Conservation (phyloP, 176 grass and related monocot species). For the Oryza longistaminata region DNA sequence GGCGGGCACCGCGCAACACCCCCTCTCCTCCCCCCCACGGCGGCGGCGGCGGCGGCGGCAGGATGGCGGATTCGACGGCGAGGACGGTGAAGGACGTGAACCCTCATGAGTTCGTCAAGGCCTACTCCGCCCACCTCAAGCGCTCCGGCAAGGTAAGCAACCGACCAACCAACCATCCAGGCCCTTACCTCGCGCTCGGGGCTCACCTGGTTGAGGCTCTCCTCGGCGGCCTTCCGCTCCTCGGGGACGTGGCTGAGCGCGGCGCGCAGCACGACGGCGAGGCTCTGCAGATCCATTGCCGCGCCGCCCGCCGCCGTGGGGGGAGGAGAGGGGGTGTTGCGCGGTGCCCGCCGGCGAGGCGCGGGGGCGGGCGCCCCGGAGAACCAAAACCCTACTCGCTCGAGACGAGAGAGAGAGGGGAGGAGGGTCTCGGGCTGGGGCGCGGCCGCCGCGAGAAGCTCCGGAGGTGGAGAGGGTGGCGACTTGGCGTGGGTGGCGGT, state of each 20-base stretch:
- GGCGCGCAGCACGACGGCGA: conserved; percentile 74
- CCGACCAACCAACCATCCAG: no score
- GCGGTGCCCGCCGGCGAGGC: background rate
- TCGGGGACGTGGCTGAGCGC: conserved; percentile 85
- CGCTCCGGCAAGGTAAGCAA: no score
- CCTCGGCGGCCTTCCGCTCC: conserved; percentile 85
- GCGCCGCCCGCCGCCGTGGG: no score
- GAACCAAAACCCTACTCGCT: conserved; percentile 34
- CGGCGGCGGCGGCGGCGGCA: no score
- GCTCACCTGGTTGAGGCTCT: conserved; percentile 84
- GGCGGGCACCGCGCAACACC: background rate
- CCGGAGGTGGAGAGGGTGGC: conserved; percentile 1
- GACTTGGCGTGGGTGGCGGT: conserved; percentile 11
- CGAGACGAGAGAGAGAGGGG: no score
- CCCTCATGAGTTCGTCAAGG: no score
- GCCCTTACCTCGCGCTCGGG: no score
- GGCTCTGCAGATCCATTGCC: conserved; percentile 82
- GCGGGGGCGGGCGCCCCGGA: background rate
- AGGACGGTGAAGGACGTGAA: no score
- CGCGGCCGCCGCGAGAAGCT: conserved; percentile 29
- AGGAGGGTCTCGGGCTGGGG: background rate
- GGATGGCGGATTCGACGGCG: no score
- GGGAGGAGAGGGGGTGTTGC: background rate
- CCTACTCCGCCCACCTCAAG: no score
- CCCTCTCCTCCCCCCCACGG: no score